Conservation (phyloP, 129 eudicot species). For the Flaveria sonorensis region DNA sequence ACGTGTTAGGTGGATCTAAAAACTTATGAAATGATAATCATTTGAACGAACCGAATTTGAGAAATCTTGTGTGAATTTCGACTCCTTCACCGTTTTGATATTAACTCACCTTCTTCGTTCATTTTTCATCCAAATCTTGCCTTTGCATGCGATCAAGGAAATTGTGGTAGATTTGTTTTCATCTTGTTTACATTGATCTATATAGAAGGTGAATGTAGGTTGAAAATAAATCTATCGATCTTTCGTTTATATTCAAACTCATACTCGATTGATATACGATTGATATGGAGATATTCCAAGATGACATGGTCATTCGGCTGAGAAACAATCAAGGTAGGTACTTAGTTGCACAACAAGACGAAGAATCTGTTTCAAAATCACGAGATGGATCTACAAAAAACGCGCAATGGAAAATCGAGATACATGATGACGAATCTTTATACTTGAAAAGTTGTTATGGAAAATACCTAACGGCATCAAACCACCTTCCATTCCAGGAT, state of each 20-base stretch:
- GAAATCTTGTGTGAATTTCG: slow-evolving; percentile 22
- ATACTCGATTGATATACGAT: not conserved
- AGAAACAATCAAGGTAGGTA: slow-evolving; percentile 41
- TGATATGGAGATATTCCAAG: slow-evolving; percentile 41
- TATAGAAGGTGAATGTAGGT: slow-evolving; percentile 18
- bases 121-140: slow-evolving; percentile 15
- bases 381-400: slow-evolving; percentile 43
- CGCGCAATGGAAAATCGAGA: slow-evolving; percentile 53
- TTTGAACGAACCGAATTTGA: not conserved
- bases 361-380: slow-evolving; percentile 37
- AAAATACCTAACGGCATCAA: slow-evolving; percentile 55
- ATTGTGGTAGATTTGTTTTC: slow-evolving; percentile 18
- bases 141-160: slow-evolving; percentile 15
- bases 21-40: slow-evolving; percentile 3
- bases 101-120: slow-evolving; percentile 32
- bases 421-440: slow-evolving; percentile 31
- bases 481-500: slow-evolving; percentile 53
- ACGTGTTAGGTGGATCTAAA: slow-evolving; percentile 25
- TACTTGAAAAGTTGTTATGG: slow-evolving; percentile 50
- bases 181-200: not conserved
- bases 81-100: slow-evolving; percentile 26
- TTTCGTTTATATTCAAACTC: not conserved
- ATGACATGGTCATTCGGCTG: slow-evolving; percentile 32
- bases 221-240: slow-evolving; percentile 30
- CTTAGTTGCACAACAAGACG: slow-evolving; percentile 46